Conservation (phyloP, 768 basidiomycete species). For the Dacryopinax spathularia region DNA sequence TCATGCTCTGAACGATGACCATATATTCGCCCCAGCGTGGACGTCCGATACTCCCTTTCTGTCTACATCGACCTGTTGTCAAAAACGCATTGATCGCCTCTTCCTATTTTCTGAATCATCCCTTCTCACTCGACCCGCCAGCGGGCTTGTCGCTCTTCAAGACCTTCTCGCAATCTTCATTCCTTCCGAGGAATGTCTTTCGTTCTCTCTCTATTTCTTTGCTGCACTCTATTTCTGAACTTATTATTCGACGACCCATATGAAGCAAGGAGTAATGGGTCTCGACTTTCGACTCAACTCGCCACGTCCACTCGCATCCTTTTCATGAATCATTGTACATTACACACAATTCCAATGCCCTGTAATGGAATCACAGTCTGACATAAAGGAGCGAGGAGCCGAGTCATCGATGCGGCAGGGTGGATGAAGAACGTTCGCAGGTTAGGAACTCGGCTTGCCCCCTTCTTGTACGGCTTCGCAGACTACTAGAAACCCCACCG, state of each 20-base stretch:
- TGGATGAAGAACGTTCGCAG: too few species aligned
- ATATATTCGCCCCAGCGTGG: constrained; percentile 1
- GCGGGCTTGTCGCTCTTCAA: too few species aligned
- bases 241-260: background rate
- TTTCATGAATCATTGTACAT: constrained; percentile 2
- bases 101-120: too few species aligned
- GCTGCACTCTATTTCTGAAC: background rate
- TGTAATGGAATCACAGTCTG: constrained; percentile 1
- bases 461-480: too few species aligned
- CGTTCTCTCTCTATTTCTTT: constrained; percentile 1
- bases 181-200: background rate
- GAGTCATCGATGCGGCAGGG: background rate
- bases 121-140: too few species aligned
- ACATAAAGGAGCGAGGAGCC: too few species aligned
- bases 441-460: too few species aligned
- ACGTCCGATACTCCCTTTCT: background rate
- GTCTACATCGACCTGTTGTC: background rate
- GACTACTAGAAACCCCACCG: too few species aligned
- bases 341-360: background rate
- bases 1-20: background rate
- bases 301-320: background rate
- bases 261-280: background rate
- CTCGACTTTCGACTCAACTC: background rate
- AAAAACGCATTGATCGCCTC: background rate
- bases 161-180: background rate